Conservation (phyloP, 2,329 filamentous ascomycete species). For the Fusarium sp. region DNA sequence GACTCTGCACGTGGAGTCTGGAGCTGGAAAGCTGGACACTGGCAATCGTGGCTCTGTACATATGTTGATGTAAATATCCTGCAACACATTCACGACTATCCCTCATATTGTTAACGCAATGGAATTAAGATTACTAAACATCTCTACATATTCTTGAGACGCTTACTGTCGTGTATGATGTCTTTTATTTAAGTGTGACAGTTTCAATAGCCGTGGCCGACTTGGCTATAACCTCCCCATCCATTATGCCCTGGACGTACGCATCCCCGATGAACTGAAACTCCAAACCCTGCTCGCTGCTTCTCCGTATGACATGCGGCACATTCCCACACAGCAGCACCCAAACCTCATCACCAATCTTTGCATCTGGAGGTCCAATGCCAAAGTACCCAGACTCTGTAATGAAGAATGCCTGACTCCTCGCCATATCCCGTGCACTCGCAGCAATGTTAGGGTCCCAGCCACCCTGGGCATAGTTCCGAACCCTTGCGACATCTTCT, state of each 20-base stretch:
- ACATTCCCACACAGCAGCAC: neutral
- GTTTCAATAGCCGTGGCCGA: neutral
- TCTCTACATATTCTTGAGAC: neutral
- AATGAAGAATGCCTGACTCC: neutral
- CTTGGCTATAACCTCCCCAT: neutral
- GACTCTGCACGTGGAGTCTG: too few species aligned
- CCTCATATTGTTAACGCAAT: too few species aligned
- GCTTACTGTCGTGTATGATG: fast-evolving
- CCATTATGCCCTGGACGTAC: constrained; percentile 5
- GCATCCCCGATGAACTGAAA: neutral
- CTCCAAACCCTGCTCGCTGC: neutral
- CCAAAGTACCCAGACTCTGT: neutral
- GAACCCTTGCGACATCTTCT: neutral
- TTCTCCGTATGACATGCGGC: neutral
- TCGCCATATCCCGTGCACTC: neutral
- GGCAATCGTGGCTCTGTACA: too few species aligned
- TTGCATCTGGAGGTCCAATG: neutral
- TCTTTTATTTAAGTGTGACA: neutral
- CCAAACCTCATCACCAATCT: neutral
- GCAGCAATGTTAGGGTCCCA: neutral
- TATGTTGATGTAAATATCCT: too few species aligned
- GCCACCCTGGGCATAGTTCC: neutral
- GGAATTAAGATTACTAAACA: neutral
- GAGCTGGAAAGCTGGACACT: too few species aligned
- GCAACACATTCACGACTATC: too few species aligned